Evolutionary conservation across 805 yeast genomes (phyloP).

Genomic region (Wickerhamiella dianesei): DNA sequence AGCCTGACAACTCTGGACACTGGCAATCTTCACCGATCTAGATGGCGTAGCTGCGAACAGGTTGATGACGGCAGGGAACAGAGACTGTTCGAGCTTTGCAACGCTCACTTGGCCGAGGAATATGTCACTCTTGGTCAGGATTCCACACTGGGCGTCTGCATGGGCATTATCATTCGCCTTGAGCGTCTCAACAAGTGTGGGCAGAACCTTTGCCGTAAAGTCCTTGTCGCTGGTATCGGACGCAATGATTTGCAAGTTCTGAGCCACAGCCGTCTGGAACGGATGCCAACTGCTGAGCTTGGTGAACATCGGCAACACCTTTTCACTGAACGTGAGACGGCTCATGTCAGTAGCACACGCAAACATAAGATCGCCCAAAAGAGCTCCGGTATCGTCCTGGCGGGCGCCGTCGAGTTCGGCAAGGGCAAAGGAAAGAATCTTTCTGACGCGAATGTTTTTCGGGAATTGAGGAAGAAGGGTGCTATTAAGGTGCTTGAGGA

Average conservation of each 20-base stretch:
- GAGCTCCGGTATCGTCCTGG: slow-evolving; percentile 16
- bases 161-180: slow-evolving; percentile 22
- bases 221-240: slow-evolving; percentile 39
- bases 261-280: slow-evolving; percentile 34
- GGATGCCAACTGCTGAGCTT: slow-evolving; percentile 29
- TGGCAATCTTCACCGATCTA: slow-evolving; percentile 53
- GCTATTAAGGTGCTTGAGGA: slow-evolving; percentile 47
- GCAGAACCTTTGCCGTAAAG: slow-evolving; percentile 36
- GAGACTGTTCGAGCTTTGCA: slow-evolving; percentile 53
- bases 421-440: slow-evolving; percentile 57
- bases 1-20: slow-evolving; percentile 9
- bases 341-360: slow-evolving; percentile 50
- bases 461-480: slow-evolving; percentile 47
- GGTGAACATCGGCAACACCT: slow-evolving; percentile 37
- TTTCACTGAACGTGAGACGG: slow-evolving; percentile 62
- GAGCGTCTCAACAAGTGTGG: slow-evolving; percentile 29
- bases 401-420: slow-evolving; percentile 30
- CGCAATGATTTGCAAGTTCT: slow-evolving; percentile 36
- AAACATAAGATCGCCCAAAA: slow-evolving; percentile 15
- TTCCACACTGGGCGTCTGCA: slow-evolving; percentile 36
- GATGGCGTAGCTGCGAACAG: slow-evolving; percentile 78
- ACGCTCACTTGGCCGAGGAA: slow-evolving; percentile 43
- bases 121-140: slow-evolving; percentile 33
- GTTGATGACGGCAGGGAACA: slow-evolving; percentile 60
- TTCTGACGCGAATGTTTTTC: slow-evolving; percentile 41